Percentiles rank a stretch among this genome's conserved stretches.
These are phyloP conservation scores for Sporothrix euskadiensis DNA, from an alignment of 2,329 filamentous ascomycete species.

Conservation along the genomic window DNA sequence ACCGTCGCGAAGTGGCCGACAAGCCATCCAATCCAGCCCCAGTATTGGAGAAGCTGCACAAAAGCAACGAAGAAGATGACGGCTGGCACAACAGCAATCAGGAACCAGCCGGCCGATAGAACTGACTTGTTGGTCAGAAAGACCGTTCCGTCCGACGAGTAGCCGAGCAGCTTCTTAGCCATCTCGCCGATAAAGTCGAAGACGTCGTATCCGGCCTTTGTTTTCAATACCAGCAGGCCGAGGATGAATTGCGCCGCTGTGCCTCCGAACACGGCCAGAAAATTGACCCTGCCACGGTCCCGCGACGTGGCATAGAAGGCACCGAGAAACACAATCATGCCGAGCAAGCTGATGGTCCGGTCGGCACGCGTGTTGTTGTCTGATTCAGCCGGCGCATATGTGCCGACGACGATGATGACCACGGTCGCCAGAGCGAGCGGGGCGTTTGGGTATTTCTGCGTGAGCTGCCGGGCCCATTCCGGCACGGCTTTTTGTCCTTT, in stretches of 20 bases:
- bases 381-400: conserved; percentile 70
- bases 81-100: conserved; percentile 77
- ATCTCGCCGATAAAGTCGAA: conserved; percentile 84
- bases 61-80: conserved; percentile 96
- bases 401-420: conserved; percentile 72
- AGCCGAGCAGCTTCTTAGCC: conserved; percentile 72
- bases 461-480: background rate
- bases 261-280: conserved; percentile 82
- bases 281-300: conserved; percentile 64
- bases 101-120: conserved; percentile 61
- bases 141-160: conserved; percentile 68
- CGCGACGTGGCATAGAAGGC: conserved; percentile 70
- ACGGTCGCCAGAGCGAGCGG: conserved; percentile 59
- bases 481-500: background rate
- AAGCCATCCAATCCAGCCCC: conserved; percentile 84
- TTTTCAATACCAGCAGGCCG: conserved; percentile 83
- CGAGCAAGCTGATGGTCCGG: conserved; percentile 78
- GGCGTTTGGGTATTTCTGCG: background rate
- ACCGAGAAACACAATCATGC: conserved; percentile 69
- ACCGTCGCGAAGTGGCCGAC: conserved; percentile 82
- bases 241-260: conserved; percentile 88
- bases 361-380: conserved; percentile 76
- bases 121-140: conserved; percentile 64
- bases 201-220: conserved; percentile 75
- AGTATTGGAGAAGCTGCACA: conserved; percentile 83